These are phyloP conservation scores for Tardiomyces depauwii DNA, from an alignment of 1,139 yeast species.

Conservation along the genomic window DNA sequence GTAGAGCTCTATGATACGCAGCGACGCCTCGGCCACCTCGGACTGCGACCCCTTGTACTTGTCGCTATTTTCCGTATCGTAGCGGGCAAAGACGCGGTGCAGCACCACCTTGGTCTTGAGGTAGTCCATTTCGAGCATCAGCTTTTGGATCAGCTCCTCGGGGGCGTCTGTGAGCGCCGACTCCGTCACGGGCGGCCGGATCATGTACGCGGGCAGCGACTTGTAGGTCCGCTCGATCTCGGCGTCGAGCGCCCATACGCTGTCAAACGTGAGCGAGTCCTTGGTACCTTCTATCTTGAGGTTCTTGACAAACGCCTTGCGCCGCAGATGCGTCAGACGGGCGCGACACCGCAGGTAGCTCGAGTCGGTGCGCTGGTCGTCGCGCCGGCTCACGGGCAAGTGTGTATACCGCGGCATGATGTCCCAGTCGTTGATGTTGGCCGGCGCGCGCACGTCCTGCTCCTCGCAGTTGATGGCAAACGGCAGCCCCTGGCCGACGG, in stretches of 20 bases:
- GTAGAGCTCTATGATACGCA: slow-evolving; percentile 17
- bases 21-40: slow-evolving; percentile 19
- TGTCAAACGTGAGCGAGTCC: slow-evolving; percentile 10
- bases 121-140: slow-evolving; percentile 22
- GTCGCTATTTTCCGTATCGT: slow-evolving; percentile 3
- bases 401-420: slow-evolving; percentile 7
- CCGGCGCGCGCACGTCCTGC: slow-evolving; percentile 19
- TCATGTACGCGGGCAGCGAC: slow-evolving; percentile 13
- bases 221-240: slow-evolving; percentile 15
- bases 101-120: slow-evolving; percentile 20
- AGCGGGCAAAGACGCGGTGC: slow-evolving; percentile 20
- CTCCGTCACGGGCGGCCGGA: slow-evolving; percentile 12
- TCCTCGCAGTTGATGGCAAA: slow-evolving; percentile 16
- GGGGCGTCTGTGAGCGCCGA: slow-evolving; percentile 12
- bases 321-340: slow-evolving; percentile 10
- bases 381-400: background rate
- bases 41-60: slow-evolving; percentile 13
- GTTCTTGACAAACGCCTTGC: slow-evolving; percentile 6
- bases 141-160: slow-evolving; percentile 19
- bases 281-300: slow-evolving; percentile 7
- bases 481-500: slow-evolving; percentile 25
- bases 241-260: slow-evolving; percentile 16
- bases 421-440: slow-evolving; percentile 18
- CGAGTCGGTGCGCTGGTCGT: slow-evolving; percentile 10
- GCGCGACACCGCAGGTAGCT: slow-evolving; percentile 15